Percentiles rank a stretch among this genome's conserved stretches.
phyloP scores from a whole-genome alignment of 148 eudicot genomes.

The Hydrangea macrophylla region DNA sequence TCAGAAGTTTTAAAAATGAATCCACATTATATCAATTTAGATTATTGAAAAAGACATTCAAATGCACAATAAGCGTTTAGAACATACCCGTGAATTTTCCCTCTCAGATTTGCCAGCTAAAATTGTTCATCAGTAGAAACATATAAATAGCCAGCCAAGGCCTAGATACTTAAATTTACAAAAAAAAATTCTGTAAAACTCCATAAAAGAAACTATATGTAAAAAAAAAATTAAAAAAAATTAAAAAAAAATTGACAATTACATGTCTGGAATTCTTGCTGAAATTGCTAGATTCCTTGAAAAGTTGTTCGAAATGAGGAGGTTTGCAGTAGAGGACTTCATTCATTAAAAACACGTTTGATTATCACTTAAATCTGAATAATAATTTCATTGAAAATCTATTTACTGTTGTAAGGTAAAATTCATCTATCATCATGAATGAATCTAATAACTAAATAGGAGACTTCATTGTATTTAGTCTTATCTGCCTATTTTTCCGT shows the following conservation, averaged over 20 bases:
- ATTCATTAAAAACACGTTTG: too few relatives aligned
- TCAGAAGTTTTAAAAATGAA: background rate
- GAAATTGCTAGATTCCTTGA: conserved; percentile 92
- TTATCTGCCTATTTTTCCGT: too few relatives aligned
- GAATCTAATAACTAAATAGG: too few relatives aligned
- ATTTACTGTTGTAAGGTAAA: too few relatives aligned
- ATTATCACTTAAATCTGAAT: too few relatives aligned
- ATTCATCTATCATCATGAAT: too few relatives aligned
- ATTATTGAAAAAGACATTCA: background rate
- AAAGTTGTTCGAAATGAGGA: conserved; percentile 97
- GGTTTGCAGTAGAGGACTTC: conserved; percentile 94
- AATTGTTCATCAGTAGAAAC: conserved; percentile 14
- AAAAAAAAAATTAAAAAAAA: background rate
- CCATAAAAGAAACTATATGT: background rate
- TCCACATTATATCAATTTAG: background rate
- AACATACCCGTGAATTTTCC: conserved; percentile 54
- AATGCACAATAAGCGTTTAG: background rate
- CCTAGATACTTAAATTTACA: background rate
- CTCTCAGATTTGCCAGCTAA: conserved; percentile 49
- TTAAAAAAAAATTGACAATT: background rate
- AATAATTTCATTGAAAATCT: too few relatives aligned
- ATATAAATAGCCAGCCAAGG: background rate
- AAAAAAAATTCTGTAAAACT: too few relatives aligned
- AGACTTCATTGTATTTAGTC: too few relatives aligned
- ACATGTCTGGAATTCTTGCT: conserved; percentile 91